A percentile compares a stretch with the other conserved stretches of the same genome.
Evolutionary conservation across 2,329 filamentous ascomycete species (phyloP).

Genomic region (Dactylellina cionopaga): DNA sequence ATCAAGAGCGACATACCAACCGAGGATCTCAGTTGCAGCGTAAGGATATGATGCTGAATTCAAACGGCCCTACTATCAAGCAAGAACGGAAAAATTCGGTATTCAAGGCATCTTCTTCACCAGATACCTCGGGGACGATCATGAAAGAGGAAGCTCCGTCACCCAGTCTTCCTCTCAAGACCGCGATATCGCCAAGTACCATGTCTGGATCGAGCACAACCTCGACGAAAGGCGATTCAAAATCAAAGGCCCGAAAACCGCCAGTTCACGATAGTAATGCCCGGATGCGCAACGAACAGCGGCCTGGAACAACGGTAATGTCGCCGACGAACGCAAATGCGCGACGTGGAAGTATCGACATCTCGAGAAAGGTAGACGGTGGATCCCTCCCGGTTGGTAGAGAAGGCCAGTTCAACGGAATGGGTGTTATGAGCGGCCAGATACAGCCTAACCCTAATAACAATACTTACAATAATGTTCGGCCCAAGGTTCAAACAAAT

Average conservation of each 20-base stretch:
- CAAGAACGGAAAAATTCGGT: slow-evolving; percentile 55
- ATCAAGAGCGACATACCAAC: slow-evolving; percentile 81
- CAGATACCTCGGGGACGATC: slow-evolving; percentile 53
- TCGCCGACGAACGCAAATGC: slow-evolving; percentile 31
- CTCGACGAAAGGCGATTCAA: slow-evolving; percentile 39
- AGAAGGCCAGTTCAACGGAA: slow-evolving; percentile 40
- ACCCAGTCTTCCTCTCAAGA: slow-evolving; percentile 49
- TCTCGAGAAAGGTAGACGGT: slow-evolving; percentile 33
- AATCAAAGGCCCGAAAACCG: slow-evolving; percentile 27
- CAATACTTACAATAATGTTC: slow-evolving; percentile 29
- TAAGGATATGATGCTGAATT: slow-evolving; percentile 53
- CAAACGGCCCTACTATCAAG: slow-evolving; percentile 50
- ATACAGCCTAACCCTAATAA: slow-evolving; percentile 22
- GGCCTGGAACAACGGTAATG: slow-evolving; percentile 35
- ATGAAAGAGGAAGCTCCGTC: slow-evolving; percentile 55
- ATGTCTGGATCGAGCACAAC: slow-evolving; percentile 43
- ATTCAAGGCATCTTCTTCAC: slow-evolving; percentile 56
- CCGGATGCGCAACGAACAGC: slow-evolving; percentile 48
- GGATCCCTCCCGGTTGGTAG: slow-evolving; percentile 16
- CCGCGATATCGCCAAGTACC: slow-evolving; percentile 51
- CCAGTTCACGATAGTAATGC: slow-evolving; percentile 33
- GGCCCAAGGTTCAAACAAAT: slow-evolving; percentile 55
- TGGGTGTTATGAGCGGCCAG: slow-evolving; percentile 32
- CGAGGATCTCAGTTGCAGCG: slow-evolving; percentile 73
- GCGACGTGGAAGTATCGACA: slow-evolving; percentile 40